These are phyloP conservation scores for Tricholoma terreum DNA, from an alignment of 768 basidiomycete genomes.

Conservation along the genomic window DNA sequence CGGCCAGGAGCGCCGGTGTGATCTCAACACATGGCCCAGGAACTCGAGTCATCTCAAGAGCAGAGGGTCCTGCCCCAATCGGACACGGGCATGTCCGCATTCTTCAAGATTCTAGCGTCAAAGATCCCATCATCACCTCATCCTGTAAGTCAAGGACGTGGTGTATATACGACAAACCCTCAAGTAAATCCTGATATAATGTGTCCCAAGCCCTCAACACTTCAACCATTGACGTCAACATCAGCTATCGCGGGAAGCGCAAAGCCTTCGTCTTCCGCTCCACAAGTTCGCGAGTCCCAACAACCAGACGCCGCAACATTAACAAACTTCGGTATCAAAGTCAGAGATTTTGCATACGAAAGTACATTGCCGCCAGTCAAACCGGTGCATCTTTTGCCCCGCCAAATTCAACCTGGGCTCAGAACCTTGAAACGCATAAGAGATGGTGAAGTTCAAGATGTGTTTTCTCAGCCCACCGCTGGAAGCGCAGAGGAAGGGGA, in stretches of 20 bases:
- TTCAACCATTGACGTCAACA: conserved; percentile 4
- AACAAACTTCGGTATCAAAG: conserved; percentile 39
- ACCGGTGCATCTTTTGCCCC: conserved; percentile 40
- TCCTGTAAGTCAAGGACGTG: conserved; percentile 37
- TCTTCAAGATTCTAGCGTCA: conserved; percentile 17
- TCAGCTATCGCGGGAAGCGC: conserved; percentile 6
- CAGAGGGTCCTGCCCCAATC: conserved; percentile 16
- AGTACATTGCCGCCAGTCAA: conserved; percentile 60
- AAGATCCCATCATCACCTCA: conserved; percentile 13
- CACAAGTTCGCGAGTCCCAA: conserved; percentile 24
- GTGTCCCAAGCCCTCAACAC: conserved; percentile 15
- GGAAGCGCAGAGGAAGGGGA: conserved; percentile 1
- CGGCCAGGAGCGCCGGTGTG: not conserved
- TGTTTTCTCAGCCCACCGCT: not conserved
- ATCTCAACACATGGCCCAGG: conserved; percentile 5
- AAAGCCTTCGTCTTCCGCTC: conserved; percentile 16
- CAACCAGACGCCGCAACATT: conserved; percentile 20
- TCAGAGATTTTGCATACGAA: conserved; percentile 69
- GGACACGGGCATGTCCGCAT: conserved; percentile 4
- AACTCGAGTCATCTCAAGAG: conserved; percentile 10
- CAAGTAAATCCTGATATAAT: conserved; percentile 29
- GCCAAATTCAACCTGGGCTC: conserved; percentile 44
- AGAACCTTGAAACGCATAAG: conserved; percentile 27
- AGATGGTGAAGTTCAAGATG: conserved; percentile 24
- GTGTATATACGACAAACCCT: conserved; percentile 24